Evolutionary conservation across 345 rosid species (phyloP), one percentile per base, ranked within the genome.

Genomic region (Eucalyptus pumila): DNA sequence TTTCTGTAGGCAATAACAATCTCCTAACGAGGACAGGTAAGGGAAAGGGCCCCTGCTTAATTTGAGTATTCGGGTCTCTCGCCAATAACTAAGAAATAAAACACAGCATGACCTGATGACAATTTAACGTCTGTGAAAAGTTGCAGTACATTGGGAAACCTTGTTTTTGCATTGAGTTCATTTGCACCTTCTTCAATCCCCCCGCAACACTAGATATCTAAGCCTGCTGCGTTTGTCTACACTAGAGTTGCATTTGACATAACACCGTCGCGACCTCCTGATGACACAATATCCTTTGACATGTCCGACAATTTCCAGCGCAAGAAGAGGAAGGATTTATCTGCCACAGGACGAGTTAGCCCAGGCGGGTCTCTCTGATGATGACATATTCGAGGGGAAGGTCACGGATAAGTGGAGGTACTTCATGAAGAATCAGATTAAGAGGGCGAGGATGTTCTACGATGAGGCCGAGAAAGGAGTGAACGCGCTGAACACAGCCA

Each of bases 391-490:
- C 52, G 76, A 80, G 0, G 95, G 94, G 16, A 88, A 89, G 88
- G 94, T 95, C 67, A 95, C 96, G 8, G 96, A 94, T 60, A 97
- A 95, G 87, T 96, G 98, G 98, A 92, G 98, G 89, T 93, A 87
- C 89, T 97, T 97, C 94, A 94, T 95, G 96, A 95, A 93, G 92
- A 91, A 92, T 90, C 99, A 97, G 92, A 96, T 95, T 48, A 93
- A 92, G 90, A 92, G 97, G 89, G 98, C 98, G 30, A 92, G 96
- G 92, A 96, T 92, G 97, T 95, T 96, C 93, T 95, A 96, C 19
- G 94, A 95, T n/a, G 95, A 95, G 93, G 97, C 99, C 58, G 97
- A 97, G 93, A 95, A 94, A 90, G 99, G 98, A 14, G 97, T 95
- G 47, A 87, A 92, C 4, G 97, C 94, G 93, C 95, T 96, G 86